Conservation (phyloP, 2,329 filamentous ascomycete species). For the Aspergillus niger region DNA sequence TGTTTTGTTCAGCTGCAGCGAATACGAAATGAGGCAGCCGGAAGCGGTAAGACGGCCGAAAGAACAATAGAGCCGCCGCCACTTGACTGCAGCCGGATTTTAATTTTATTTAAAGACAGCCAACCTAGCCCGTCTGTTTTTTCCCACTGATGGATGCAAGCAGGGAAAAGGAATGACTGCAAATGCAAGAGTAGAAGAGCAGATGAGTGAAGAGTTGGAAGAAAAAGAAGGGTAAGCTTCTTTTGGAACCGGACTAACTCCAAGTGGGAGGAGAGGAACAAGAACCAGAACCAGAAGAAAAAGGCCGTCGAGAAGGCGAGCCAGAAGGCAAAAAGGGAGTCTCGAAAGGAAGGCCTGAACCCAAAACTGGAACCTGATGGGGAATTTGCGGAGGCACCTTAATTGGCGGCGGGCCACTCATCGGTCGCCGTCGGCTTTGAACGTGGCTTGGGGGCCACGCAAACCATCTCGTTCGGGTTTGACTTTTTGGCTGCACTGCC, state of each 20-base stretch:
- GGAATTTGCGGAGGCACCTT: conserved; percentile 11
- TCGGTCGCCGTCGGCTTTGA: neutral
- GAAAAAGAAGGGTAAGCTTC: neutral
- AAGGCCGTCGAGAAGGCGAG: neutral
- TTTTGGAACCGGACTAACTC: neutral
- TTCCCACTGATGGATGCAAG: neutral
- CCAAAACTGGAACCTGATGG: neutral
- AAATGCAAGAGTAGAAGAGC: neutral
- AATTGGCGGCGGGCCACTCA: conserved; percentile 10
- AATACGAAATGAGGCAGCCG: neutral
- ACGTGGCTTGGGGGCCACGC: conserved; percentile 6
- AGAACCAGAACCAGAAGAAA: neutral
- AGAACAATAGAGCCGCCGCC: neutral
- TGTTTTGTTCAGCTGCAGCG: neutral
- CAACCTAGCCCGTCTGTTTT: no score
- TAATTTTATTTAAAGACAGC: no score
- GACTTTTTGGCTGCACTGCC: no score
- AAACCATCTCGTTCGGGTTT: neutral
- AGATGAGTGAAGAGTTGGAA: neutral
- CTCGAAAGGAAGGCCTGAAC: neutral
- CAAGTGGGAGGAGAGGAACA: conserved; percentile 1
- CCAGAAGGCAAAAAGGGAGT: neutral
- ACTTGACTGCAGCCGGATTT: neutral
- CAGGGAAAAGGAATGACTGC: neutral
- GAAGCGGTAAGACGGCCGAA: conserved; percentile 1